Evolutionary conservation across 129 eudicot genomes (phyloP).

Genomic region (Flaveria trinervia): DNA sequence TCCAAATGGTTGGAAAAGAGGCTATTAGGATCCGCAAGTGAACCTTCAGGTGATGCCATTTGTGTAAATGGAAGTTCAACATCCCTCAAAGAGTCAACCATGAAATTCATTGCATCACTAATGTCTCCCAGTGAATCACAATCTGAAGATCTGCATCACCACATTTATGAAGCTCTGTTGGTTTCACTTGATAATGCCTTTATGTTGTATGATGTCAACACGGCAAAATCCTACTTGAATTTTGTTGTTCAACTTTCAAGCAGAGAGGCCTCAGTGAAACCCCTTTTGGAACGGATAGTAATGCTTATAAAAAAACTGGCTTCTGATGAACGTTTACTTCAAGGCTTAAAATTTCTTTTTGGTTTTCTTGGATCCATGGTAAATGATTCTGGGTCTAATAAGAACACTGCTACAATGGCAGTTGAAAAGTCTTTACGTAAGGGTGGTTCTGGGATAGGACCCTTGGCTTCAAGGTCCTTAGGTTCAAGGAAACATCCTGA

Average conservation of each 20-base stretch:
- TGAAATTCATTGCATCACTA: slow-evolving; percentile 65
- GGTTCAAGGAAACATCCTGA: slow-evolving; percentile 69
- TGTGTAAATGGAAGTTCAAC: slow-evolving; percentile 61
- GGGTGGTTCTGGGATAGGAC: slow-evolving; percentile 53
- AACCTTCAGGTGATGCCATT: slow-evolving; percentile 40
- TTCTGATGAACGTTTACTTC: slow-evolving; percentile 69
- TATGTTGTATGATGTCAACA: slow-evolving; percentile 56
- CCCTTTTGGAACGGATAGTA: slow-evolving; percentile 57
- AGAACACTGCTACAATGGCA: slow-evolving; percentile 41
- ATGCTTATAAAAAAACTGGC: slow-evolving; percentile 73
- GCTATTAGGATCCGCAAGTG: slow-evolving; percentile 58
- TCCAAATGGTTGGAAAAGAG: slow-evolving; percentile 91
- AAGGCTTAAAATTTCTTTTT: slow-evolving; percentile 71
- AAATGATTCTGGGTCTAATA: slow-evolving; percentile 64
- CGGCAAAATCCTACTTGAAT: slow-evolving; percentile 70
- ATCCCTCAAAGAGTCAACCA: slow-evolving; percentile 77
- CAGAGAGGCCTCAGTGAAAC: slow-evolving; percentile 63
- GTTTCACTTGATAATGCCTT: slow-evolving; percentile 77
- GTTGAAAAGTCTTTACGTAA: slow-evolving; percentile 54
- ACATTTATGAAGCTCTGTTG: slow-evolving; percentile 70
- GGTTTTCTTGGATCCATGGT: slow-evolving; percentile 63
- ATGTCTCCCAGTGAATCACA: slow-evolving; percentile 50
- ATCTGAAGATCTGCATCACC: slow-evolving; percentile 52
- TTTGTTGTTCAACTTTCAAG: slow-evolving; percentile 77
- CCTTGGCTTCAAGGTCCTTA: slow-evolving; percentile 55